Percentiles rank a stretch among this genome's conserved stretches.
These are phyloP conservation scores for Pyrenochaeta sp. DNA, from an alignment of 2,329 filamentous ascomycete genomes.

Conservation along the genomic window DNA sequence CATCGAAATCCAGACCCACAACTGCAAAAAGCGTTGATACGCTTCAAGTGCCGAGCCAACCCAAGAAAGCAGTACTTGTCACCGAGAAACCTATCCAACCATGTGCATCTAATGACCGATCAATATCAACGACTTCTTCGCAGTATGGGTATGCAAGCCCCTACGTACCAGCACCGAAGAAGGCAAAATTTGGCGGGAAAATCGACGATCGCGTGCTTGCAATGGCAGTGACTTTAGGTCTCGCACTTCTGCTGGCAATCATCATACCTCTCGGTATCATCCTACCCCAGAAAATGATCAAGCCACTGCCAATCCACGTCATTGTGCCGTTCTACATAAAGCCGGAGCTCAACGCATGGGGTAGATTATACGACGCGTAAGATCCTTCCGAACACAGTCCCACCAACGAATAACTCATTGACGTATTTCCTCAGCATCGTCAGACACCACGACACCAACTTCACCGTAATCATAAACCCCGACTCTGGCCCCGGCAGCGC, in stretches of 20 bases:
- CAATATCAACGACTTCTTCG: neutral
- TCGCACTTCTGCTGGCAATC: slow-evolving; percentile 26
- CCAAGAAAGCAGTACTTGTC: slow-evolving; percentile 13
- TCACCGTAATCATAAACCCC: slow-evolving; percentile 61
- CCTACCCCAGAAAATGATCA: slow-evolving; percentile 30
- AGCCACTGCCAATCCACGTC: slow-evolving; percentile 41
- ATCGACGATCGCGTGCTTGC: slow-evolving; percentile 28
- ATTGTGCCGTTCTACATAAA: slow-evolving; percentile 60
- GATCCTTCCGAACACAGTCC: slow-evolving; percentile 4
- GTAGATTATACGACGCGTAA: slow-evolving; percentile 25
- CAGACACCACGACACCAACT: slow-evolving; percentile 52
- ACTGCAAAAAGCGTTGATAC: neutral
- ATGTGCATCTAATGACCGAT: neutral
- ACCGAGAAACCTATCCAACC: slow-evolving; percentile 11
- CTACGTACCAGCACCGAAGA: neutral
- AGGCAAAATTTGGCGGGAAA: neutral
- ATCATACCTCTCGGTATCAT: slow-evolving; percentile 31
- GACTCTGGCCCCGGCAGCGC: slow-evolving; percentile 54
- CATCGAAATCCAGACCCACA: slow-evolving; percentile 4
- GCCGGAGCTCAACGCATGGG: slow-evolving; percentile 54
- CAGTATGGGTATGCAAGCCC: neutral
- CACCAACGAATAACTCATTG: neutral
- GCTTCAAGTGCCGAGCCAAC: neutral
- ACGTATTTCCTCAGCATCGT: slow-evolving; percentile 15
- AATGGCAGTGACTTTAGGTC: slow-evolving; percentile 27